Evolutionary conservation across 805 yeast species (phyloP).

Genomic region (Saturnispora halmiae): DNA sequence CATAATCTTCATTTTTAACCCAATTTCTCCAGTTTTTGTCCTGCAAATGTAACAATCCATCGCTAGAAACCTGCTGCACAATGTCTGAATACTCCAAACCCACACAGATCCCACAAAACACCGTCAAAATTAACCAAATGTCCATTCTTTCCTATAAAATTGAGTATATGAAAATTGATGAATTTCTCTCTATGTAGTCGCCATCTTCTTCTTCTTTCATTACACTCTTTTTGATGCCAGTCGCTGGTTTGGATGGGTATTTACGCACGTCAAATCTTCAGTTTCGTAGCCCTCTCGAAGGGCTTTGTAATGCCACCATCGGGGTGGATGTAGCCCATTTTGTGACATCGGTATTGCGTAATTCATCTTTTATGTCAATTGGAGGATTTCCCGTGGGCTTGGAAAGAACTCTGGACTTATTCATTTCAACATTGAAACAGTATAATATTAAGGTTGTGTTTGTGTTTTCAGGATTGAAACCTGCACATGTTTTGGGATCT

Average conservation of each 20-base stretch:
- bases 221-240: background rate
- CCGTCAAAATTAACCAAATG: background rate
- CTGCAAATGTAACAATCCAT: conserved; percentile 30
- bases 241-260: conserved; percentile 4
- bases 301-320: conserved; percentile 54
- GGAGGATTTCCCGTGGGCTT: conserved; percentile 35
- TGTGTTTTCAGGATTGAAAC: conserved; percentile 62
- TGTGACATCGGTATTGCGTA: conserved; percentile 53
- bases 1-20: conserved; percentile 55
- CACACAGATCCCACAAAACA: background rate
- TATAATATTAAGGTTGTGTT: conserved; percentile 68
- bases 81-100: conserved; percentile 19
- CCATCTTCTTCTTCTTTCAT: background rate
- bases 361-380: too few species aligned
- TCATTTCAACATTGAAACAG: conserved; percentile 50
- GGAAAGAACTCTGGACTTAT: too few species aligned
- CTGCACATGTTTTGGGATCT: conserved; percentile 23
- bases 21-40: conserved; percentile 51
- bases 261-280: too few species aligned
- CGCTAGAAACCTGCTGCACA: conserved; percentile 10
- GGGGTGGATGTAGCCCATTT: conserved; percentile 85
- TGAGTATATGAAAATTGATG: too few species aligned
- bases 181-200: too few species aligned
- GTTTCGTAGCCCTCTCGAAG: conserved; percentile 63
- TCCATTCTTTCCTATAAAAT: background rate